phyloP scores from a whole-genome alignment of 2,329 filamentous ascomycete species.

The Paecilomyces variotii region DNA sequence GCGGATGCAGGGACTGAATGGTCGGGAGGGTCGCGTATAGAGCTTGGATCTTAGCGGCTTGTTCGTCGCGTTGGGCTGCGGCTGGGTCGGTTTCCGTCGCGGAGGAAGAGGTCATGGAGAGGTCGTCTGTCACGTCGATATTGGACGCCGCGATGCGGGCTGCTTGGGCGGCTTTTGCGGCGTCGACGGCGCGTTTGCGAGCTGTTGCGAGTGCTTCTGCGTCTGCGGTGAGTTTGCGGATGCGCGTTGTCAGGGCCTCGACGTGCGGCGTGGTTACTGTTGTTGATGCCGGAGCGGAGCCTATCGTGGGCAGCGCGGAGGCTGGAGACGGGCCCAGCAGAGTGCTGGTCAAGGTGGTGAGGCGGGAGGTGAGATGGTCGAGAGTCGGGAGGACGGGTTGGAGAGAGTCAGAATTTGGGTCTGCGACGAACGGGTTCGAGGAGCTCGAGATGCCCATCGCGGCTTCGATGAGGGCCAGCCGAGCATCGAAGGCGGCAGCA shows the following conservation, averaged over 20 bases:
- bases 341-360: slow-evolving; percentile 58
- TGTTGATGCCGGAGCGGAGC: slow-evolving; percentile 12
- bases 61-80: slow-evolving; percentile 48
- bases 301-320: slow-evolving; percentile 15
- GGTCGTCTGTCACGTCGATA: slow-evolving; percentile 18
- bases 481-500: slow-evolving; percentile 78
- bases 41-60: slow-evolving; percentile 79
- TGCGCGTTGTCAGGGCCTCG: slow-evolving; percentile 35
- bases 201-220: slow-evolving; percentile 36
- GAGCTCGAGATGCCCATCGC: slow-evolving; percentile 70
- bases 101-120: slow-evolving; percentile 19
- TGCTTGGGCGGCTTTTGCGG: slow-evolving; percentile 34
- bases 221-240: slow-evolving; percentile 37
- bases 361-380: slow-evolving; percentile 70
- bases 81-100: slow-evolving; percentile 49
- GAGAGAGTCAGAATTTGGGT: slow-evolving; percentile 44
- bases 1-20: slow-evolving; percentile 75
- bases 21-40: slow-evolving; percentile 83
- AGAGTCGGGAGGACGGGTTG: slow-evolving; percentile 74
- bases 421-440: slow-evolving; percentile 45
- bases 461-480: slow-evolving; percentile 70
- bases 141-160: slow-evolving; percentile 27
- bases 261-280: slow-evolving; percentile 34
- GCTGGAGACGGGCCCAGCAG: slow-evolving; percentile 29
- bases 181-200: slow-evolving; percentile 35